A percentile compares a stretch with the other conserved stretches of the same genome.
Conservation (phyloP, 257 asterid species). For the Craterostigma plantagineum region DNA sequence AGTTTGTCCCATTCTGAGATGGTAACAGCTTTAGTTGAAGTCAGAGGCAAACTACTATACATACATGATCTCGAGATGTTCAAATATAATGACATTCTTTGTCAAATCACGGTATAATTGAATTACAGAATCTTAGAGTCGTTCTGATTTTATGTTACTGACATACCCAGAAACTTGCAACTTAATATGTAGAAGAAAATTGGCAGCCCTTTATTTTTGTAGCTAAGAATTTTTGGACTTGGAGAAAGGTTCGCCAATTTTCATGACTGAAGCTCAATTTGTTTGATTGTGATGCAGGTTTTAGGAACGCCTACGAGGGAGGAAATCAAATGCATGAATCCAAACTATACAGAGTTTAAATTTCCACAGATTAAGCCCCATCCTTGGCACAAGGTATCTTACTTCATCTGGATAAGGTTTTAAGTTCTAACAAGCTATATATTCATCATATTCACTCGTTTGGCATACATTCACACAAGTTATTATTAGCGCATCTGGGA, state of each 20-base stretch:
- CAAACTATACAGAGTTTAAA: constrained; percentile 31
- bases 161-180: too few species aligned
- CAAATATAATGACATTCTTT: too few species aligned
- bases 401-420: neutral
- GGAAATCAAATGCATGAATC: constrained; percentile 52
- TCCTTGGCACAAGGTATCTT: constrained; percentile 45
- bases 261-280: neutral
- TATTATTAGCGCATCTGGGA: neutral
- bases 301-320: constrained; percentile 50
- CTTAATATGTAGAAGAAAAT: too few species aligned
- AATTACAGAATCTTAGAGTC: too few species aligned
- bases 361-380: constrained; percentile 41
- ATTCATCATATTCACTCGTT: neutral
- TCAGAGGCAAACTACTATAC: too few species aligned
- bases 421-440: neutral
- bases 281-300: constrained; percentile 13
- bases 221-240: too few species aligned
- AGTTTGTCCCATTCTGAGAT: neutral
- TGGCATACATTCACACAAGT: neutral
- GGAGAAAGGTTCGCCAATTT: too few species aligned
- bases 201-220: too few species aligned
- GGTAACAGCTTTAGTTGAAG: too few species aligned
- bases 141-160: too few species aligned
- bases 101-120: too few species aligned
- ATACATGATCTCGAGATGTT: too few species aligned